Evolutionary conservation across 108 stramenopile genomes (phyloP).

Genomic region (Schizochytrium sp.): DNA sequence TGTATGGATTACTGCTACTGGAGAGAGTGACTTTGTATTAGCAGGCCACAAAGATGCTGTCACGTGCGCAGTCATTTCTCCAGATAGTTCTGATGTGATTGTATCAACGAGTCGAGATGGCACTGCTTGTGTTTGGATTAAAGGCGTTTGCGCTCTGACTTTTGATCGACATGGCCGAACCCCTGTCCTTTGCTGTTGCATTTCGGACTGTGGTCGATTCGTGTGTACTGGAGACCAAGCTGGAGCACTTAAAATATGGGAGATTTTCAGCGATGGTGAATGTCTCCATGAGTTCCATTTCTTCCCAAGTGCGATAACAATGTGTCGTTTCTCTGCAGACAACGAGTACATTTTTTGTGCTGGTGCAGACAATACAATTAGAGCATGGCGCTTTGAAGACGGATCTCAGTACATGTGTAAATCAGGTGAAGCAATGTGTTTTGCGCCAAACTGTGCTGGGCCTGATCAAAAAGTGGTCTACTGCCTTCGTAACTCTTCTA

Average conservation of each 20-base stretch:
- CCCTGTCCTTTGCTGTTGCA: conserved; percentile 39
- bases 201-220: conserved; percentile 13
- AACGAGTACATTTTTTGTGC: conserved; percentile 60
- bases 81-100: conserved; percentile 3
- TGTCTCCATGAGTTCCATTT: conserved; percentile 25
- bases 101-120: conserved; percentile 32
- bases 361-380: conserved; percentile 44
- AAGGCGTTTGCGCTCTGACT: conserved; percentile 24
- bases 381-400: conserved; percentile 25
- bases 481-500: conserved; percentile 48
- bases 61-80: conserved; percentile 42
- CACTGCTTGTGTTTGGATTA: conserved; percentile 24
- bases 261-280: conserved; percentile 46
- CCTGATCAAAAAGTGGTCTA: conserved; percentile 3
- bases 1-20: conserved; percentile 48
- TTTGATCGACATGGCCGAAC: conserved; percentile 15
- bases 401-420: conserved; percentile 62
- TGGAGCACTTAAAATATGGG: conserved; percentile 52
- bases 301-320: conserved; percentile 39
- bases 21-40: conserved; percentile 4
- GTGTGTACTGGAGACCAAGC: conserved; percentile 14
- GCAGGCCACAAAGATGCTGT: conserved; percentile 45
- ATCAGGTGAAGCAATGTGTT: conserved; percentile 56
- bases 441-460: not conserved
- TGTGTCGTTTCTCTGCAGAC: conserved; percentile 12